These are phyloP conservation scores for Coemansia sp. DNA, from an alignment of 192 early-diverging fungal species.

Conservation along the genomic window DNA sequence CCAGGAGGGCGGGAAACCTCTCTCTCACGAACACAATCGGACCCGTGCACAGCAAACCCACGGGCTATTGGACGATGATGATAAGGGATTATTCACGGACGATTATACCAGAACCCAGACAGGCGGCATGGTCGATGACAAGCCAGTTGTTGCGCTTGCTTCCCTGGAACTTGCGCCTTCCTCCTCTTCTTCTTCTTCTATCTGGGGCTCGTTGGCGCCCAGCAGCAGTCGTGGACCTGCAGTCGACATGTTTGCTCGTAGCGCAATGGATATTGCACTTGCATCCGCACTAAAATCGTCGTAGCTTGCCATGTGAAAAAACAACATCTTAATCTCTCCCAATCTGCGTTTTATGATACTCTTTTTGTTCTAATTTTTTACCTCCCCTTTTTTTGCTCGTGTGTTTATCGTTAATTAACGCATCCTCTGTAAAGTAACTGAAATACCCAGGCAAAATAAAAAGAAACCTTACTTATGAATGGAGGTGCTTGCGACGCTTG, in stretches of 20 bases:
- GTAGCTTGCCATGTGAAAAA: not conserved
- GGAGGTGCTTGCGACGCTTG: slow-evolving; percentile 46
- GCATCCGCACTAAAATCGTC: not conserved
- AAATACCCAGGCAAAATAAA: not conserved
- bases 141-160: not conserved
- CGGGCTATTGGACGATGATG: not conserved
- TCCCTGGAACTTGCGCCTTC: slow-evolving; percentile 21
- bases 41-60: not conserved
- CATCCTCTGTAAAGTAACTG: not conserved
- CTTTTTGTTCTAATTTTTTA: not conserved
- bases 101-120: not conserved
- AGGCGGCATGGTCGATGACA: not conserved
- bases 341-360: not conserved
- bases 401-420: not conserved
- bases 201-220: slow-evolving; percentile 20
- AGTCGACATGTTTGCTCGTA: slow-evolving; percentile 2
- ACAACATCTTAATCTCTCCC: not conserved
- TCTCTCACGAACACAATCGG: not conserved
- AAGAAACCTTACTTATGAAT: not conserved
- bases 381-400: slow-evolving; percentile 1
- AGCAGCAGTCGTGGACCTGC: not conserved
- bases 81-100: not conserved
- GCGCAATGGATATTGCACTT: not conserved
- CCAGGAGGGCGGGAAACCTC: not conserved
- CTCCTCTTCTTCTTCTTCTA: slow-evolving; percentile 36